Percentiles rank a stretch among this genome's conserved stretches.
phyloP scores from a whole-genome alignment of 2,329 filamentous ascomycete genomes.

The Ceratocystis albifundus region DNA sequence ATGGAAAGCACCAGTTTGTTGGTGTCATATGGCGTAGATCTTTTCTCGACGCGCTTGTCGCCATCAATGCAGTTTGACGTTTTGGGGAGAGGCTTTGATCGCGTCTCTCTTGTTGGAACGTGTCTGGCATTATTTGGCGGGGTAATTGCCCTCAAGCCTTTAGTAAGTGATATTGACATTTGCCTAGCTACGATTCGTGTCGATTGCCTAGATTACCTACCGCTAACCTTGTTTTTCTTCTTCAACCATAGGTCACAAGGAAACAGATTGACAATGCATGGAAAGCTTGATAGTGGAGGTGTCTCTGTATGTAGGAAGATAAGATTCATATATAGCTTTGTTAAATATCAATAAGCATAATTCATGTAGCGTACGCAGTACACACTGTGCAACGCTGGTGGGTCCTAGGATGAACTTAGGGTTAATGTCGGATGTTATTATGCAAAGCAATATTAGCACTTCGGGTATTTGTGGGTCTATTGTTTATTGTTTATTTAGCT shows the following conservation, averaged over 20 bases:
- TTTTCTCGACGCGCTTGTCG: conserved; percentile 77
- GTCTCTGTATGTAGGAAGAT: not conserved
- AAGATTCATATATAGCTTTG: not conserved
- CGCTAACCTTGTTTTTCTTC: conserved; percentile 29
- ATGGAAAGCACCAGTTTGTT: conserved; percentile 88
- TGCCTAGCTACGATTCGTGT: not conserved
- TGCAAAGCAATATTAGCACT: too few species aligned
- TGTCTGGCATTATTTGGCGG: conserved; percentile 68
- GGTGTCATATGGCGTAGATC: conserved; percentile 75
- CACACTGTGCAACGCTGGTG: not conserved
- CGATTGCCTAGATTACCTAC: not conserved
- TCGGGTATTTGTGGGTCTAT: too few species aligned
- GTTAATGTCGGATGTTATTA: not conserved
- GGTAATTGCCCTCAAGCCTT: conserved; percentile 66
- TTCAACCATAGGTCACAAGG: conserved; percentile 39
- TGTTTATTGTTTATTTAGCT: too few species aligned
- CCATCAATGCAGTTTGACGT: conserved; percentile 88
- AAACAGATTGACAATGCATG: conserved; percentile 59
- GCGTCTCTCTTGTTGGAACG: conserved; percentile 70
- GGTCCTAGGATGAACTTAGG: not conserved
- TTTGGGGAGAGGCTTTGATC: conserved; percentile 86
- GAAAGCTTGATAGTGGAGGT: conserved; percentile 31
- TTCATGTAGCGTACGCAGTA: not conserved
- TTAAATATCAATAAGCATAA: not conserved
- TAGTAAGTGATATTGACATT: conserved; percentile 49